phyloP scores from a whole-genome alignment of 2,329 filamentous ascomycete species.

The Mycogone perniciosa region DNA sequence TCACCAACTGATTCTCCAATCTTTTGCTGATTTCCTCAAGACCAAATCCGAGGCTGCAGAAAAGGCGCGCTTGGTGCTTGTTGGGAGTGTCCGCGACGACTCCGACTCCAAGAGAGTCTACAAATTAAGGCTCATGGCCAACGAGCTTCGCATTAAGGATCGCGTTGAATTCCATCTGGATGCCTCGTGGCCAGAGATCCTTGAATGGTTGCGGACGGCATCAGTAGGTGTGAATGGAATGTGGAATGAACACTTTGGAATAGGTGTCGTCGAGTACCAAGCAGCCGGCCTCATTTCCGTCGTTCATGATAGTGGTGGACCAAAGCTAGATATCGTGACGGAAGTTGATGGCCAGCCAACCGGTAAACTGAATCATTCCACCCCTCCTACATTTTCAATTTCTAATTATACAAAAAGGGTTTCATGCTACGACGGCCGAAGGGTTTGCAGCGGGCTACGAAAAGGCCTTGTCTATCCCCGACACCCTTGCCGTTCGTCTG shows the following conservation, averaged over 20 bases:
- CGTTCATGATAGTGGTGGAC: conserved; percentile 88
- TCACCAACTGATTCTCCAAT: conserved; percentile 76
- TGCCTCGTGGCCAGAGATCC: conserved; percentile 79
- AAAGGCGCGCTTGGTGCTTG: conserved; percentile 66
- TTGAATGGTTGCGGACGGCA: conserved; percentile 68
- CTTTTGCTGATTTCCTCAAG: conserved; percentile 73
- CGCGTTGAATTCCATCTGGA: conserved; percentile 83
- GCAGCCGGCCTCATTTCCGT: conserved; percentile 89
- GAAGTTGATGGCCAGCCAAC: conserved; percentile 71
- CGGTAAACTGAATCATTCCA: conserved; percentile 42
- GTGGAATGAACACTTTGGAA: conserved; percentile 99
- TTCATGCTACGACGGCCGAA: conserved; percentile 69
- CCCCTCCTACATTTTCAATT: neutral
- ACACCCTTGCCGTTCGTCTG: conserved; percentile 67
- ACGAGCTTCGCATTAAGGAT: conserved; percentile 79
- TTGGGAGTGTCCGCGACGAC: conserved; percentile 87
- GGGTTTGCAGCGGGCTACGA: conserved; percentile 80
- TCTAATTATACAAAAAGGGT: conserved; percentile 48
- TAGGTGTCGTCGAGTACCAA: conserved; percentile 96
- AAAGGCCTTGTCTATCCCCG: conserved; percentile 64
- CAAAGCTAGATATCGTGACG: conserved; percentile 87
- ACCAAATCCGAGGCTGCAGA: conserved; percentile 43
- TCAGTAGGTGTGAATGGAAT: conserved; percentile 93
- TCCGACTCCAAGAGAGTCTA: conserved; percentile 79
- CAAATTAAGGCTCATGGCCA: conserved; percentile 75